Evolutionary conservation across 164 flowering plant genomes (phyloP).

Genomic region (Magnolia changhungtana): DNA sequence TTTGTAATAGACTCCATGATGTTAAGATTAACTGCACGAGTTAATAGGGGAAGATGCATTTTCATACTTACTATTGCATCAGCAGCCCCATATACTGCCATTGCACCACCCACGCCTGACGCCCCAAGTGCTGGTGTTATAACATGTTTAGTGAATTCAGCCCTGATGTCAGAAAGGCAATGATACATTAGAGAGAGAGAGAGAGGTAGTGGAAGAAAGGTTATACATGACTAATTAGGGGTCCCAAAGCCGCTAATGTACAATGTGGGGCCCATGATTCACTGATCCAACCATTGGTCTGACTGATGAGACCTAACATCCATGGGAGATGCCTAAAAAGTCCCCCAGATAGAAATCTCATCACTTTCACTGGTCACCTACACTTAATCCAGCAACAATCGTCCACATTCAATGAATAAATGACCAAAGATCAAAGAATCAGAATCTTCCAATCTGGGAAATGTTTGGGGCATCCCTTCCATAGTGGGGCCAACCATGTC

Average conservation of each 20-base stretch:
- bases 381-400: not conserved
- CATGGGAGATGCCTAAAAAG: not conserved
- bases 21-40: no score
- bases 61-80: slow-evolving; percentile 83
- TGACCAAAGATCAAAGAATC: not conserved
- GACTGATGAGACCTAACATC: not conserved
- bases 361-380: not conserved
- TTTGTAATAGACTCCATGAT: not conserved
- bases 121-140: slow-evolving; percentile 77
- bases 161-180: slow-evolving; percentile 41
- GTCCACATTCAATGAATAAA: not conserved
- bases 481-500: no score
- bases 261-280: not conserved
- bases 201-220: not conserved
- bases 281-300: not conserved
- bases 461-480: no score
- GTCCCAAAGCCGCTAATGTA: no score
- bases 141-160: slow-evolving; percentile 74
- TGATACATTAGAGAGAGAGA: slow-evolving; percentile 7
- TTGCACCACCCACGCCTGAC: slow-evolving; percentile 87
- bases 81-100: slow-evolving; percentile 89
- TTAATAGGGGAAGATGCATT: not conserved
- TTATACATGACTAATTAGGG: not conserved
- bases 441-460: no score
- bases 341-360: no score